Evolutionary conservation across 169 alveolate species (phyloP).

Genomic region (Prorocentrum cordatum): DNA sequence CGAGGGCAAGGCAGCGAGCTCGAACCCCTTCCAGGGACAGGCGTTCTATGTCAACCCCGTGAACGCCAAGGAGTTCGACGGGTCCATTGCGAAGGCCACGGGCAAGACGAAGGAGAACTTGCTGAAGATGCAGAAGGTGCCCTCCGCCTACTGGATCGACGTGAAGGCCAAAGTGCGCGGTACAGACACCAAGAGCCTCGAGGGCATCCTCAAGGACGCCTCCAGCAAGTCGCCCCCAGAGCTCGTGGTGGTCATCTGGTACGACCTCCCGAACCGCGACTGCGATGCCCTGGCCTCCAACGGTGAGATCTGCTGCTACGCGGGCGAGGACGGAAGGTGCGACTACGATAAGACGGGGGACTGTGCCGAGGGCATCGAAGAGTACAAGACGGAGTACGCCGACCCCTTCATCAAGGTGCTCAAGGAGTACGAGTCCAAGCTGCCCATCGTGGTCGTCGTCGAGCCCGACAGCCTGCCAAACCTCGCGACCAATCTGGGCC

Average conservation of each 20-base stretch:
- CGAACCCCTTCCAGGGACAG: slow-evolving; percentile 7
- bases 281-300: slow-evolving; percentile 37
- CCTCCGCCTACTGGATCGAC: slow-evolving; percentile 8
- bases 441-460: slow-evolving; percentile 22
- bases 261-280: slow-evolving; percentile 48
- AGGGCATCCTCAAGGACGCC: slow-evolving; percentile 34
- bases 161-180: neutral
- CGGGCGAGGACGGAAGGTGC: slow-evolving; percentile 10
- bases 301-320: slow-evolving; percentile 33
- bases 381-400: slow-evolving; percentile 42
- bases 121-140: slow-evolving; percentile 5
- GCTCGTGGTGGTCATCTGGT: slow-evolving; percentile 37
- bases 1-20: too few relatives aligned
- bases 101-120: neutral
- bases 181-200: slow-evolving; percentile 8
- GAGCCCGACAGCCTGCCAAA: slow-evolving; percentile 42
- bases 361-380: neutral
- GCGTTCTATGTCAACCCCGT: neutral
- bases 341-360: neutral
- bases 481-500: slow-evolving; percentile 19
- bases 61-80: neutral
- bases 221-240: slow-evolving; percentile 43
- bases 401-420: slow-evolving; percentile 11
- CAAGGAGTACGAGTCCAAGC: neutral
- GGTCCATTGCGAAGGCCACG: neutral